These are phyloP conservation scores for Lasiosphaeris hirsuta DNA, from an alignment of 495 filamentous ascomycete species.

Conservation along the genomic window DNA sequence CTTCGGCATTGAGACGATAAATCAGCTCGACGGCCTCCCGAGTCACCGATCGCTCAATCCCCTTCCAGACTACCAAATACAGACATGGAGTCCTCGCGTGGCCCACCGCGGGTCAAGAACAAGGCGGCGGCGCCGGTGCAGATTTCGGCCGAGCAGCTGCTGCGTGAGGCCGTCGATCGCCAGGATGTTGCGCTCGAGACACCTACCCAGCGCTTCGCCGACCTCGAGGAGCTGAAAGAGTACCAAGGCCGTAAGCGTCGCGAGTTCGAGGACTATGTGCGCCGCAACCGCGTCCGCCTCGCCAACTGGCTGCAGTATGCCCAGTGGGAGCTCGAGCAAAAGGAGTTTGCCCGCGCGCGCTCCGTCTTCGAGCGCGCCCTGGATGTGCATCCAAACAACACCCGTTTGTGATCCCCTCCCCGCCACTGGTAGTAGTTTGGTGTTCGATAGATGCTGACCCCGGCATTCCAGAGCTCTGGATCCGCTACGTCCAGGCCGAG, in stretches of 20 bases:
- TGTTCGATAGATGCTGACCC: conserved; percentile 9
- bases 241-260: conserved; percentile 93
- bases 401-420: conserved; percentile 61
- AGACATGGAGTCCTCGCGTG: conserved; percentile 85
- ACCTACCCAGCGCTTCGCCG: conserved; percentile 91
- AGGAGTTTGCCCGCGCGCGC: conserved; percentile 93
- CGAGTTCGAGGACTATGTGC: conserved; percentile 97
- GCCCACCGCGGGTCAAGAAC: conserved; percentile 95
- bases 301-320: conserved; percentile 99
- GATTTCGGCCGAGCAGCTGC: conserved; percentile 94
- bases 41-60: background rate
- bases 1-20: too few relatives aligned
- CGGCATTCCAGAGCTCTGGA: conserved; percentile 41
- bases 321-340: conserved; percentile 95
- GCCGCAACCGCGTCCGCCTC: conserved; percentile 90
- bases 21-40: too few relatives aligned
- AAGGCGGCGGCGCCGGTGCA: conserved; percentile 85
- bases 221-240: conserved; percentile 97
- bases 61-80: background rate
- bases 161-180: conserved; percentile 95
- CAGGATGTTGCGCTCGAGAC: conserved; percentile 86
- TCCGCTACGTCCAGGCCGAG: conserved; percentile 92
- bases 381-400: conserved; percentile 83
- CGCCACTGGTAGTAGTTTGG: too few relatives aligned
- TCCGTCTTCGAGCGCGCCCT: conserved; percentile 94